Evolutionary conservation across 108 stramenopile species (phyloP).

Genomic region (Mediolabrus comicus): DNA sequence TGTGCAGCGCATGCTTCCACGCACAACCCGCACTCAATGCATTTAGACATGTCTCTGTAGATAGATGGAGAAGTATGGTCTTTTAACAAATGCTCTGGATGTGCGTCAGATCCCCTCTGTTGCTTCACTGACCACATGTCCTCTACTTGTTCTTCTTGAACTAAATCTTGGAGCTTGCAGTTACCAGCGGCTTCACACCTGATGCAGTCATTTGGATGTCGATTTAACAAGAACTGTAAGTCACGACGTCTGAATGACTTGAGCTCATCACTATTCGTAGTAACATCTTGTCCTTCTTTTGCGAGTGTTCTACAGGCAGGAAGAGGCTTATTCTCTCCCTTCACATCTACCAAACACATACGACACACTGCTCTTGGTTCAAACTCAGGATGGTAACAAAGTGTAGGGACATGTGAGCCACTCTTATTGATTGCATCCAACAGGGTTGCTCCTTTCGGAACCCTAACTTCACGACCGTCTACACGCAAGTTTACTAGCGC

Average conservation of each 20-base stretch:
- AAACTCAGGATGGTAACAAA: slow-evolving; percentile 53
- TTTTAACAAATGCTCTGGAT: slow-evolving; percentile 29
- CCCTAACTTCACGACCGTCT: slow-evolving; percentile 6
- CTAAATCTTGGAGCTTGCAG: slow-evolving; percentile 45
- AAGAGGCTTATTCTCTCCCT: slow-evolving; percentile 24
- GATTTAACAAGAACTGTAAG: slow-evolving; percentile 37
- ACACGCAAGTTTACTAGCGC: slow-evolving; percentile 1
- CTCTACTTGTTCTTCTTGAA: slow-evolving; percentile 47
- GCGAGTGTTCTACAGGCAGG: slow-evolving; percentile 42
- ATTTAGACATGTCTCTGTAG: slow-evolving; percentile 42
- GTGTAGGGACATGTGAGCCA: slow-evolving; percentile 46
- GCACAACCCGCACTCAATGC: slow-evolving; percentile 54
- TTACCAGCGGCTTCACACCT: slow-evolving; percentile 44
- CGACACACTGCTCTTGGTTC: slow-evolving; percentile 43
- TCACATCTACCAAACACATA: slow-evolving; percentile 49
- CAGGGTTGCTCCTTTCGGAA: slow-evolving; percentile 27
- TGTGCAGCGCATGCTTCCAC: slow-evolving; percentile 43
- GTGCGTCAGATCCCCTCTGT: slow-evolving; percentile 21
- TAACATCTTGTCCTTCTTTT: slow-evolving; percentile 27
- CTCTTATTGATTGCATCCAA: slow-evolving; percentile 39
- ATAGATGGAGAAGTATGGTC: slow-evolving; percentile 39
- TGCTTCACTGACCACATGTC: slow-evolving; percentile 27
- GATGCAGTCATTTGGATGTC: slow-evolving; percentile 50
- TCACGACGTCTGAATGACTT: slow-evolving; percentile 34
- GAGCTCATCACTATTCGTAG: slow-evolving; percentile 28